Base-by-base conservation (phyloP, 1,284 basidiomycete genomes). In the Athelia psychrophila region DNA sequence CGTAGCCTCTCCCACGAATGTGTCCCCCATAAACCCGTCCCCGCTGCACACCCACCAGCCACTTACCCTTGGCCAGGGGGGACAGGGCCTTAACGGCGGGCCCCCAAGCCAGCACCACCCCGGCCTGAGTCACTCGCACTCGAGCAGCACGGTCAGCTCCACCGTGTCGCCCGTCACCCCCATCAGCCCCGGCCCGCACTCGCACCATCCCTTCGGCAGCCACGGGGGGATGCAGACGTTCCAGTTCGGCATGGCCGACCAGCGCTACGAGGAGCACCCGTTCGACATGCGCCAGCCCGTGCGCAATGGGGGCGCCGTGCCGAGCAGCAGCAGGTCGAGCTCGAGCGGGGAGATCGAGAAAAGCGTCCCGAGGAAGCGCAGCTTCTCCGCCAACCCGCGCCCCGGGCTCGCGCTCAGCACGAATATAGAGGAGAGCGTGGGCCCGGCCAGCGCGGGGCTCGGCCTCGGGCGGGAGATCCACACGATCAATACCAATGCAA, bases 1-100 rank as follows among this genome's bases (percentile, higher is more conserved):
- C 47, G 84, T 88, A 55, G 67, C 83, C 32, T 85, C 83, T 13
- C 83, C 86, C 16, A 76, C 80, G 18, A 78, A 78, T 54, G 72
- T 81, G 49, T 85, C 83, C 12, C 84, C 84, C 40, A 78, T 83
- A 59, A 77, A 74, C 42, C 75, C 77, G 3, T 73, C 74, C 12
- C 68, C 76, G 12, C 67, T 71, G 52, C 66, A 73, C 22, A 65
- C 71, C 22, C 56, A 64, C 66, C 27, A 30, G 27, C 27, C 27
- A 13, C 27, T 30, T 13, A 30, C 27, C 13, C 27, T 30, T 5
- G 5, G 6, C 27, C 51, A 64, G n/a, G n/a, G n/a, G n/a, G n/a
- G n/a, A n/a, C n/a, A n/a, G n/a, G n/a, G n/a, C n/a, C n/a, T n/a
- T n/a, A n/a, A n/a, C n/a, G n/a, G n/a, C 63, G 33, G 33, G n/a